Conservation (phyloP, 768 basidiomycete species). For the Filobasidium floriforme region DNA sequence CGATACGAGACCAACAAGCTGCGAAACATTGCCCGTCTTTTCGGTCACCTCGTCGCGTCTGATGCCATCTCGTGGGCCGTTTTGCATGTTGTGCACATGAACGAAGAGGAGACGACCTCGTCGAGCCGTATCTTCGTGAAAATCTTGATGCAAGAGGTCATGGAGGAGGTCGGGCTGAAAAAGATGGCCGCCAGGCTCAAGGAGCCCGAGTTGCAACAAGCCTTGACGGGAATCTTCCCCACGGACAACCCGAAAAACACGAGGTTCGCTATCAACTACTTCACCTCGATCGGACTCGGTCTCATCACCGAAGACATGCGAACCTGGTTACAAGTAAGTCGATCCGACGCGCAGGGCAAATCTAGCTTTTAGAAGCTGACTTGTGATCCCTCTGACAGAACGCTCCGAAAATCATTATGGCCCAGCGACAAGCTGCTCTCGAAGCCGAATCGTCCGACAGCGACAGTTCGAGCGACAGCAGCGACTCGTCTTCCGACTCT, state of each 20-base stretch:
- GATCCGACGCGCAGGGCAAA: background rate
- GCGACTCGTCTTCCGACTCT: slow-evolving; percentile 45
- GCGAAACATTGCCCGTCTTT: slow-evolving; percentile 93
- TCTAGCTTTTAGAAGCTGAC: background rate
- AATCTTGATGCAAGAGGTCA: slow-evolving; percentile 90
- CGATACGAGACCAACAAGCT: slow-evolving; percentile 97
- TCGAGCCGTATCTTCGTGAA: slow-evolving; percentile 95
- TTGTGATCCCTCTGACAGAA: slow-evolving; percentile 53
- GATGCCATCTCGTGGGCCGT: slow-evolving; percentile 87
- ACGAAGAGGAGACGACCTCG: slow-evolving; percentile 94
- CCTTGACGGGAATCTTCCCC: slow-evolving; percentile 83
- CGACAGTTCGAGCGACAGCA: slow-evolving; percentile 35
- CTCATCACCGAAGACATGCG: slow-evolving; percentile 91
- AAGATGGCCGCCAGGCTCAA: slow-evolving; percentile 78
- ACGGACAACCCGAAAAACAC: slow-evolving; percentile 94
- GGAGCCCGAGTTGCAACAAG: slow-evolving; percentile 67
- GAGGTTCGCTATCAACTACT: slow-evolving; percentile 86
- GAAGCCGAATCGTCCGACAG: slow-evolving; percentile 53
- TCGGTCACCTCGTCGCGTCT: slow-evolving; percentile 78
- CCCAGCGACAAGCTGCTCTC: slow-evolving; percentile 80
- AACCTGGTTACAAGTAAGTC: slow-evolving; percentile 77
- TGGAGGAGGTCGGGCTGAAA: slow-evolving; percentile 86
- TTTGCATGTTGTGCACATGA: slow-evolving; percentile 77
- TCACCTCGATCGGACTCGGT: slow-evolving; percentile 88
- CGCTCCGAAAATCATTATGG: slow-evolving; percentile 85